Base-by-base conservation (phyloP, 176 grass and related monocot genomes). In the Tuctoria greenei region DNA sequence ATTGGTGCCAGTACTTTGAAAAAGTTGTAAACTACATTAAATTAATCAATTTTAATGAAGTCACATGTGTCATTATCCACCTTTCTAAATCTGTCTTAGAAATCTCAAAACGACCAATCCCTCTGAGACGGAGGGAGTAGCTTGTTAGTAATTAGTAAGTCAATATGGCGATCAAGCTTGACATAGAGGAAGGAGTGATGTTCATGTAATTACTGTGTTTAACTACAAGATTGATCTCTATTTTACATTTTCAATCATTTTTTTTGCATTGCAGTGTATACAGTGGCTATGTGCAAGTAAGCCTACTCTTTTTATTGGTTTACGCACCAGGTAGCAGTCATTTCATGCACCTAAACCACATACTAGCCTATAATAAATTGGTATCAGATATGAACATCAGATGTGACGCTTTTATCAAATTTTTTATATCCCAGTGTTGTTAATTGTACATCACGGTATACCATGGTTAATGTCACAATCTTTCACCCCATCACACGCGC, bases 271-370 rank as follows among this genome's bases (percentile, higher is more conserved):
- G 12, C n/a, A 7, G 49, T n/a, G 9, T 46, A 46, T 46, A 10
- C 4, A 42, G 31, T 21, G 8, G 9, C 10, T 21, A 25, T 17
- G 14, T 17, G 7, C 14, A 35, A 34, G 10, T 35, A 72, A 15
- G 9, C 14, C 36, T 58, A 25, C 14, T 10, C 24, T 24, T 14
- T 17, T 17, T n/a, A n/a, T n/a, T 45, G 7, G 23, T 55, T 77
- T n/a, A 61, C 38, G 23, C 12, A 52, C 16, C 15, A 45, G 25
- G 18, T 49, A 10, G 61, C 13, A 58, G 49, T 47, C 39, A 74
- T 67, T 75, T 56, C 75, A 57, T 84, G 82, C 45, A 55, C 57
- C 82, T 54, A 43, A 13, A 18, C 24, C 52, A 5, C 14, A 41
- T 52, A n/a, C 6, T 18, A 36, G 27, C 49, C 15, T 46, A 10